Base-by-base conservation (phyloP, 129 eudicot species). In the Tagetes erecta region DNA sequence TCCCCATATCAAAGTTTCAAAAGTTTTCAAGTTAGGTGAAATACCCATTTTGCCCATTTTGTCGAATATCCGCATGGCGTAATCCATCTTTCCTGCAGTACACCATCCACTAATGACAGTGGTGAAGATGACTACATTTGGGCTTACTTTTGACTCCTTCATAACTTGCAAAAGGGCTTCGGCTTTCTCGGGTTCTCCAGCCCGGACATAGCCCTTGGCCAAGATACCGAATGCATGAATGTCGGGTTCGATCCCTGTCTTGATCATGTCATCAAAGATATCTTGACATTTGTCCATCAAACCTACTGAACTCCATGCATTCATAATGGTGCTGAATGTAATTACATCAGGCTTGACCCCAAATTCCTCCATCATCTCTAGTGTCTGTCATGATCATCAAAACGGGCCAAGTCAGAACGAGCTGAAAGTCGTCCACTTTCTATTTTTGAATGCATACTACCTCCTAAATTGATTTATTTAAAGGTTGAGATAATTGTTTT, bases 61-160 rank as follows among this genome's bases (percentile, higher is more conserved):
- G 52, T 91, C 74, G 31, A 78, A 95, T 27, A 88, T 58, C 57
- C 77, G 80, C 65, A 85, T 40, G 9, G 99, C 90, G 67, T 67
- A 62, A 41, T 91, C 92, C 99, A 95, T 95, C 71, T 79, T 80
- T 40, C 97, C 96, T 2, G 87, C 84, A 76, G 94, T 95, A 38
- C 97, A 91, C 99, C 99, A 95, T 49, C 99, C 96, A 71, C 99
- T 95, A 45, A 95, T 91, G 83, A 95, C 64, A 31, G 93, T 95
- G 4, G 99, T 95, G 82, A 85, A 95, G 50, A 95, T 85, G 6
- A 95, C 97, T 14, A 87, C 96, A 67, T 95, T 95, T 36, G 96
- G 97, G 73, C 78, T 76, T 10, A 86, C 90, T 12, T 87, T 78
- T 1, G 89, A 79, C 51, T 71, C 76, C 2, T 8, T 70, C 97